These are phyloP conservation scores for Mortierella sp. DNA, from an alignment of 371 early-diverging fungal genomes.

Conservation along the genomic window DNA sequence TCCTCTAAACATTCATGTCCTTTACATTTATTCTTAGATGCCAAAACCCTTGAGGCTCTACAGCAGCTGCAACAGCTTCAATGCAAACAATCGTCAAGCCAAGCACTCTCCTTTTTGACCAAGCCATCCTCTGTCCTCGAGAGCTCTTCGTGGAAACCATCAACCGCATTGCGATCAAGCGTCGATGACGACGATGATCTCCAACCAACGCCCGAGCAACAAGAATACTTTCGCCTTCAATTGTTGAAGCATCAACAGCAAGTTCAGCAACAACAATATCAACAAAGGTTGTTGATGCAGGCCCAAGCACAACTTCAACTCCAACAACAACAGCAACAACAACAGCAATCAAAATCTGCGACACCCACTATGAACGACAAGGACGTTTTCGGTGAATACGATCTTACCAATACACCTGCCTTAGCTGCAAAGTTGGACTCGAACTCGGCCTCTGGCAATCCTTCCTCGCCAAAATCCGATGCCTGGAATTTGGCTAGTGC, in stretches of 20 bases:
- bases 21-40: constrained; percentile 6
- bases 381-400: constrained; percentile 42
- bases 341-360: constrained; percentile 1
- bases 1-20: background rate
- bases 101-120: background rate
- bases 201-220: constrained; percentile 48
- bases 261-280: constrained; percentile 40
- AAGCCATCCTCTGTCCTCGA: background rate
- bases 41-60: constrained; percentile 18
- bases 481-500: constrained; percentile 18
- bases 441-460: background rate
- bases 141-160: constrained; percentile 12
- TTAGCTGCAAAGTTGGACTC: constrained; percentile 4
- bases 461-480: background rate
- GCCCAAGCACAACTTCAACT: constrained; percentile 29
- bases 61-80: constrained; percentile 27
- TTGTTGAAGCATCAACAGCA: constrained; percentile 51
- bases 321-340: constrained; percentile 21
- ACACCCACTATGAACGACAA: constrained; percentile 30
- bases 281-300: constrained; percentile 29
- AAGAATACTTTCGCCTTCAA: constrained; percentile 50
- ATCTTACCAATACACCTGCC: constrained; percentile 13
- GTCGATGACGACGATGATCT: constrained; percentile 38
- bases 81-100: constrained; percentile 3
- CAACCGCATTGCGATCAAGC: constrained; percentile 2